Conservation (phyloP, 176 grass and related monocot species). For the Cenchrus purpureus region DNA sequence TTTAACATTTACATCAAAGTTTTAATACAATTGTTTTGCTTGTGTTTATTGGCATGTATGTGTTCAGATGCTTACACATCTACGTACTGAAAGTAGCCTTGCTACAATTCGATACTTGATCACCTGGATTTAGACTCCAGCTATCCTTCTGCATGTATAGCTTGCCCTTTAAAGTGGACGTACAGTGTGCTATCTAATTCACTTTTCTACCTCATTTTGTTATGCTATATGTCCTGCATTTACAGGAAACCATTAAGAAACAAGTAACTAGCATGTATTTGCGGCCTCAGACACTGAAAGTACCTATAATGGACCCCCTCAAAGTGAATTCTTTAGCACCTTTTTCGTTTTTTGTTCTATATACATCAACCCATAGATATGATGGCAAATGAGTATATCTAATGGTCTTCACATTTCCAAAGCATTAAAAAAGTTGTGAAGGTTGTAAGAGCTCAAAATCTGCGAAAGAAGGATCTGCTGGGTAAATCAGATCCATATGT, state of each 20-base stretch:
- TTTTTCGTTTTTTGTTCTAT: background rate
- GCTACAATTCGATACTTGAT: conserved; percentile 4
- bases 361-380: background rate
- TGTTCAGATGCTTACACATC: background rate
- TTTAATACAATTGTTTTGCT: background rate
- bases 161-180: background rate
- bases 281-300: conserved; percentile 89
- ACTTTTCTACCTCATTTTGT: conserved; percentile 26
- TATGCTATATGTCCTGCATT: conserved; percentile 25
- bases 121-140: background rate
- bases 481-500: conserved; percentile 98
- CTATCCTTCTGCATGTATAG: background rate
- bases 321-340: conserved; percentile 57
- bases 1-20: background rate
- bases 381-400: conserved; percentile 6
- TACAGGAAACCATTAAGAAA: conserved; percentile 91
- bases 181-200: conserved; percentile 1
- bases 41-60: background rate
- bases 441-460: conserved; percentile 68
- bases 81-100: conserved; percentile 7
- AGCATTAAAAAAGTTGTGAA: conserved; percentile 80
- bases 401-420: conserved; percentile 51
- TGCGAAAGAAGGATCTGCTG: conserved; percentile 83
- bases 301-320: conserved; percentile 81
- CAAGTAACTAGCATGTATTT: conserved; percentile 94